A percentile compares a stretch with the other conserved stretches of the same genome.
Evolutionary conservation across 2,329 filamentous ascomycete genomes (phyloP).

Genomic region (Hypoxylon sp.): DNA sequence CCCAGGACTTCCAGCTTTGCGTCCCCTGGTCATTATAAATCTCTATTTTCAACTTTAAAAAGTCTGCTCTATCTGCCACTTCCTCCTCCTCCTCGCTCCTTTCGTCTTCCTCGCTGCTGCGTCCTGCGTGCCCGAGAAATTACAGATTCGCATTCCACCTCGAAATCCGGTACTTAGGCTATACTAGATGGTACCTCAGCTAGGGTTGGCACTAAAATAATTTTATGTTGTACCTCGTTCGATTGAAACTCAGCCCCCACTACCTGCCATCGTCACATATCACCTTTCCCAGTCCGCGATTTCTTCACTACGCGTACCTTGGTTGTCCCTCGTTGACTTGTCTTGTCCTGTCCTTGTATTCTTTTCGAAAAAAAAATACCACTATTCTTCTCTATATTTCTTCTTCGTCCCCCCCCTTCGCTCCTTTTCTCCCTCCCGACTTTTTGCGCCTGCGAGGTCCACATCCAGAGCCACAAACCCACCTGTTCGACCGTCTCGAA

Average conservation of each 20-base stretch:
- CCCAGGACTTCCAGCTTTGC: conserved; percentile 32
- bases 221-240: conserved; percentile 46
- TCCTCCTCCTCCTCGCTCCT: conserved; percentile 10
- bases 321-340: conserved; percentile 44
- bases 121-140: conserved; percentile 23
- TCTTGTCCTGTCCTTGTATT: conserved; percentile 24
- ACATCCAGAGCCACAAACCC: conserved; percentile 3
- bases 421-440: conserved; percentile 9
- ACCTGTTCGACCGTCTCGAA: conserved; percentile 26
- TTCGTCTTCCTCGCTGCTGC: conserved; percentile 6
- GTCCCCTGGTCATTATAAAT: conserved; percentile 31
- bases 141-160: conserved; percentile 26
- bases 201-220: conserved; percentile 44
- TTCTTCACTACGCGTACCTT: conserved; percentile 44
- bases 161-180: conserved; percentile 42
- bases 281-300: conserved; percentile 42
- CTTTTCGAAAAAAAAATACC: conserved; percentile 7
- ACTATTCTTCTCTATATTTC: conserved; percentile 30
- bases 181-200: conserved; percentile 42
- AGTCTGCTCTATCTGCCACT: conserved; percentile 22
- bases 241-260: conserved; percentile 46
- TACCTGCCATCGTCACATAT: conserved; percentile 42
- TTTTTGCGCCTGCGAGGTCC: conserved; percentile 11
- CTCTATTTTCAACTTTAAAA: conserved; percentile 36
- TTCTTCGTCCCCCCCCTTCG: conserved; percentile 5